These are phyloP conservation scores for Colletotrichum musae DNA, from an alignment of 2,329 filamentous ascomycete genomes.

Conservation along the genomic window DNA sequence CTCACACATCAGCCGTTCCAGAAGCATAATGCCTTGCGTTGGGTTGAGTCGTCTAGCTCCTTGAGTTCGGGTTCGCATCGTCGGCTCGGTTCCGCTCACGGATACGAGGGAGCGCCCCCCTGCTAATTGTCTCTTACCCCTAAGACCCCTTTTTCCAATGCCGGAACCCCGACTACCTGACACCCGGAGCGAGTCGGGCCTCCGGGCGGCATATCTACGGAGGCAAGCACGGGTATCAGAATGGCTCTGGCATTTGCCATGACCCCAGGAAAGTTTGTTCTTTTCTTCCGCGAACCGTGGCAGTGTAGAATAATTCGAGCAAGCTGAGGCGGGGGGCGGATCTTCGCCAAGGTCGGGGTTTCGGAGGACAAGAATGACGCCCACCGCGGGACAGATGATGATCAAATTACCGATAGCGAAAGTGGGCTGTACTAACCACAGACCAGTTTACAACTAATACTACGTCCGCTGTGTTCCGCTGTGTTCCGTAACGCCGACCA, in stretches of 20 bases:
- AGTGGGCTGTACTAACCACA: background rate
- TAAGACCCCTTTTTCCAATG: background rate
- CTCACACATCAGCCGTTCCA: slow-evolving; percentile 40
- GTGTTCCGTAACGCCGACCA: background rate
- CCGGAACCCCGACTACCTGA: slow-evolving; percentile 11
- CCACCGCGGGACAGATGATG: slow-evolving; percentile 4
- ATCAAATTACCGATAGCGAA: slow-evolving; percentile 29
- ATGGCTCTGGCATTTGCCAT: slow-evolving; percentile 18
- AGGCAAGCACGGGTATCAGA: slow-evolving; percentile 10
- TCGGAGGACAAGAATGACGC: slow-evolving; percentile 1
- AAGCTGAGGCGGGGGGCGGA: background rate
- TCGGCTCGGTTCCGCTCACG: slow-evolving; percentile 11
- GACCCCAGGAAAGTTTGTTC: background rate
- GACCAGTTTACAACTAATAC: background rate
- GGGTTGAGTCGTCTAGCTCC: slow-evolving; percentile 3
- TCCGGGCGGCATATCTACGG: background rate
- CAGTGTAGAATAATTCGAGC: background rate
- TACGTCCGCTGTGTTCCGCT: background rate
- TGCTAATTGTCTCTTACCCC: background rate
- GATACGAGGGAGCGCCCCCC: slow-evolving; percentile 18
- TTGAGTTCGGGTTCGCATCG: slow-evolving; percentile 33
- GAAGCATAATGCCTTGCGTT: slow-evolving; percentile 21
- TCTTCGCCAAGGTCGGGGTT: background rate
- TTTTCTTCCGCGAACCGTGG: background rate
- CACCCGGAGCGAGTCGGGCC: slow-evolving; percentile 11